Evolutionary conservation across 2,329 filamentous ascomycete species (phyloP).

Genomic region (Scedosporium apiospermum): DNA sequence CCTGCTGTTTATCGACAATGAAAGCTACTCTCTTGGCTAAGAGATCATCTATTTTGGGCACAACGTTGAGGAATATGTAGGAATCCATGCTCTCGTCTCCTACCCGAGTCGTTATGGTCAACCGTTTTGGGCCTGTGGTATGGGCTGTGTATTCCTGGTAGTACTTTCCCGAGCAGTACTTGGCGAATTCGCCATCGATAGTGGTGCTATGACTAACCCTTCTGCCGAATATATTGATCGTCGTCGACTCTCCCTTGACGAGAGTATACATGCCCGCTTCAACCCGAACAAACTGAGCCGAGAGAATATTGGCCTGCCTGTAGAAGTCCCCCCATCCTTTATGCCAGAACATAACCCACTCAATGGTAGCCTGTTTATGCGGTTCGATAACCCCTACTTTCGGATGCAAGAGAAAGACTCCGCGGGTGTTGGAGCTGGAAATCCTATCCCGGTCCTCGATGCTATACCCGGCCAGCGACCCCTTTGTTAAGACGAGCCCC

Average conservation of each 20-base stretch:
- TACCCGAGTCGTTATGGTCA: not conserved
- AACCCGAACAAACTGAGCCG: not conserved
- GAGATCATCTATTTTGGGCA: slow-evolving; percentile 6
- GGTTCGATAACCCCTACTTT: slow-evolving; percentile 6
- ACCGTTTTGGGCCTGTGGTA: not conserved
- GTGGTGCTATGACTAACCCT: not conserved
- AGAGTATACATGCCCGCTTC: not conserved
- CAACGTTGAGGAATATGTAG: slow-evolving; percentile 8
- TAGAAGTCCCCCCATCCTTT: slow-evolving; percentile 8
- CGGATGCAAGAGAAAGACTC: slow-evolving; percentile 10
- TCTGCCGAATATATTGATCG: not conserved
- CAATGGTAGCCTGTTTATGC: slow-evolving; percentile 1
- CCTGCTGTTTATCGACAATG: slow-evolving; percentile 9
- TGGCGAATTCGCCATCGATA: not conserved
- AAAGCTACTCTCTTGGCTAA: slow-evolving; percentile 7
- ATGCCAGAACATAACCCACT: slow-evolving; percentile 10
- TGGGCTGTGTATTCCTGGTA: not conserved
- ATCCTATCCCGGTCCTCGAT: slow-evolving; percentile 9
- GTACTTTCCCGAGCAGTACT: not conserved
- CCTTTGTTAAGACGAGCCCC: slow-evolving; percentile 8
- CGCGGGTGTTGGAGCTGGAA: slow-evolving; percentile 9
- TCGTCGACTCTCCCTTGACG: not conserved
- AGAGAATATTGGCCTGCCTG: slow-evolving; percentile 4
- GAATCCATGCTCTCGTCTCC: not conserved
- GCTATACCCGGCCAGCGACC: slow-evolving; percentile 9